These are phyloP conservation scores for Termitomyces sp. DNA, from an alignment of 768 basidiomycete genomes.

Conservation along the genomic window DNA sequence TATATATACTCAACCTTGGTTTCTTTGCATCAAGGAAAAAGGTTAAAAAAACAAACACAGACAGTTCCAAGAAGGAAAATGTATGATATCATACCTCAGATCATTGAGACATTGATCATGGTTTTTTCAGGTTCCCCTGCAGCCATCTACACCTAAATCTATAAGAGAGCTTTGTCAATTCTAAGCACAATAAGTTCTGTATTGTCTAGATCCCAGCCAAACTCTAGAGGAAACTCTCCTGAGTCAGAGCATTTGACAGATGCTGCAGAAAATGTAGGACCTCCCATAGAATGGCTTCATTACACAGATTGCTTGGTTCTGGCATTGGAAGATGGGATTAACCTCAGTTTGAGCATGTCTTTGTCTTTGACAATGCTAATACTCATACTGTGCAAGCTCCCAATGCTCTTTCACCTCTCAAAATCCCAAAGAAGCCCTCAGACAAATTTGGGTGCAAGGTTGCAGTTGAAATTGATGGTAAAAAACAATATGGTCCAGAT, in stretches of 20 bases:
- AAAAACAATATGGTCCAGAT: not conserved
- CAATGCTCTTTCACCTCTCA: constrained; percentile 1
- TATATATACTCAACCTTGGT: no score
- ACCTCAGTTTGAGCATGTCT: constrained; percentile 20
- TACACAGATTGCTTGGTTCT: no score
- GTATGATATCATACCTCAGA: no score
- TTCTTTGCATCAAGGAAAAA: no score
- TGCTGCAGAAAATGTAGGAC: not conserved
- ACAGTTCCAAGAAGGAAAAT: no score
- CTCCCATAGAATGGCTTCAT: not conserved
- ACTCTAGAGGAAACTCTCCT: not conserved
- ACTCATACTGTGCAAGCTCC: constrained; percentile 13
- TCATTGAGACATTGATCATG: no score
- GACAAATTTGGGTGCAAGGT: not conserved
- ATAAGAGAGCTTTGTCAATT: no score
- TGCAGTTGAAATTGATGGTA: not conserved
- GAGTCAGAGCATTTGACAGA: not conserved
- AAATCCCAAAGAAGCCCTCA: constrained; percentile 13
- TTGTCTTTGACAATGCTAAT: constrained; percentile 24
- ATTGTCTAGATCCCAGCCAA: no score
- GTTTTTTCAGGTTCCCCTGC: not conserved
- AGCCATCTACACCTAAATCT: not conserved
- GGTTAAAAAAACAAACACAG: no score
- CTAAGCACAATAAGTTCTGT: no score
- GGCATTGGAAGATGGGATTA: not conserved